These are phyloP conservation scores for Candida khao-thaluensis DNA, from an alignment of 805 yeast species.

Conservation along the genomic window DNA sequence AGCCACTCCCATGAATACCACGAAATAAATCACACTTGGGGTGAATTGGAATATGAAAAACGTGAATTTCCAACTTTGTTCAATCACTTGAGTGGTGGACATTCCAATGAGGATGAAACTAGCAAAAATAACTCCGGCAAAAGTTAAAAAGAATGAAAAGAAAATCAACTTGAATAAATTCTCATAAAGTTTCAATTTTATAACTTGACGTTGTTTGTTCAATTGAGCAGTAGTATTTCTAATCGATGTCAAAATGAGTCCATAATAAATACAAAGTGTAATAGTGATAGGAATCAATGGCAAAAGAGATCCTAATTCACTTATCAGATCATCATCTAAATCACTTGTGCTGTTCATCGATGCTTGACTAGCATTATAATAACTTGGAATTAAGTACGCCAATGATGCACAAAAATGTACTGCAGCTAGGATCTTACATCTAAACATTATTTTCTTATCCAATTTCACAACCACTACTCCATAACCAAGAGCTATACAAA, in stretches of 20 bases:
- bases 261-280: conserved; percentile 70
- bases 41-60: conserved; percentile 90
- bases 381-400: conserved; percentile 34
- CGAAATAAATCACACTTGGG: conserved; percentile 86
- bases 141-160: conserved; percentile 64
- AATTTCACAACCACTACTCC: conserved; percentile 90
- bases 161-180: conserved; percentile 73
- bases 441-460: conserved; percentile 70
- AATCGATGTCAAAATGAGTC: conserved; percentile 69
- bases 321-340: conserved; percentile 53
- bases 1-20: conserved; percentile 79
- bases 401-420: conserved; percentile 36
- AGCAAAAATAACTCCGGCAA: conserved; percentile 69
- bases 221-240: conserved; percentile 71
- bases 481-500: conserved; percentile 87
- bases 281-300: conserved; percentile 70
- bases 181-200: conserved; percentile 85
- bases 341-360: conserved; percentile 22
- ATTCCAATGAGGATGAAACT: conserved; percentile 71
- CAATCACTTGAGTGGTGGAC: conserved; percentile 73
- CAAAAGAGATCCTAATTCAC: conserved; percentile 46
- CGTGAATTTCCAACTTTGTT: conserved; percentile 87
- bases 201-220: conserved; percentile 84
- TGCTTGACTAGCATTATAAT: conserved; percentile 26
- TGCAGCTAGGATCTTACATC: conserved; percentile 43